Conservation (phyloP, 1,284 basidiomycete species). For the Butyriboletus appendiculatus region DNA sequence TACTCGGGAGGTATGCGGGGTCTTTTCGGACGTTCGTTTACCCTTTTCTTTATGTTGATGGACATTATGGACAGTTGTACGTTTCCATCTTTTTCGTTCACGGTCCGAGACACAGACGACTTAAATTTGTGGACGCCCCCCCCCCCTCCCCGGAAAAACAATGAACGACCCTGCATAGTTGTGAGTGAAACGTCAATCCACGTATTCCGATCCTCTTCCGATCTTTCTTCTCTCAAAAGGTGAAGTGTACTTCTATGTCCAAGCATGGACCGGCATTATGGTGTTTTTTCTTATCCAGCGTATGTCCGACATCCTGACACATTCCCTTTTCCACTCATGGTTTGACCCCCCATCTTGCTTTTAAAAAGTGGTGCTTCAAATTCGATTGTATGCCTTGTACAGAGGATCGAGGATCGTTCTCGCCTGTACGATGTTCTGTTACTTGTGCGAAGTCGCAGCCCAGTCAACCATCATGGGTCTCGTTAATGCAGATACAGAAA, state of each 20-base stretch:
- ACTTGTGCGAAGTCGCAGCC: conserved; percentile 10
- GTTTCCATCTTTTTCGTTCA: neutral
- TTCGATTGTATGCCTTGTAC: conserved; percentile 24
- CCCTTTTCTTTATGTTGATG: no score
- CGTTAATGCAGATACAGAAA: neutral
- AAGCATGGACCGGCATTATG: neutral
- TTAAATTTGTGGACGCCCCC: neutral
- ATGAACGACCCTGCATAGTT: neutral
- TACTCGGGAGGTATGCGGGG: no score
- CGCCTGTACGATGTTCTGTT: conserved; percentile 5
- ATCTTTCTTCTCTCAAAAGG: conserved; percentile 10
- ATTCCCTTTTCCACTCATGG: neutral
- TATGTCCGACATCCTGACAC: neutral
- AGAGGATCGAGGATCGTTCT: conserved; percentile 9
- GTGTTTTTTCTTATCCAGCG: conserved; percentile 15
- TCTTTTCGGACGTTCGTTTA: no score
- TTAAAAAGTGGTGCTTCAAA: conserved; percentile 16
- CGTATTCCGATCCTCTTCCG: neutral
- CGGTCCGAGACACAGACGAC: no score
- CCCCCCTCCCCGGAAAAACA: no score
- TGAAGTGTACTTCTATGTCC: conserved; percentile 5
- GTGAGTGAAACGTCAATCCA: conserved; percentile 1
- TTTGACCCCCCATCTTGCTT: neutral
- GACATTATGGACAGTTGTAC: conserved; percentile 1
- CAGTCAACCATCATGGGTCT: conserved; percentile 1